Evolutionary conservation across 768 basidiomycete genomes (phyloP).

Genomic region (Termitomyces sp.): DNA sequence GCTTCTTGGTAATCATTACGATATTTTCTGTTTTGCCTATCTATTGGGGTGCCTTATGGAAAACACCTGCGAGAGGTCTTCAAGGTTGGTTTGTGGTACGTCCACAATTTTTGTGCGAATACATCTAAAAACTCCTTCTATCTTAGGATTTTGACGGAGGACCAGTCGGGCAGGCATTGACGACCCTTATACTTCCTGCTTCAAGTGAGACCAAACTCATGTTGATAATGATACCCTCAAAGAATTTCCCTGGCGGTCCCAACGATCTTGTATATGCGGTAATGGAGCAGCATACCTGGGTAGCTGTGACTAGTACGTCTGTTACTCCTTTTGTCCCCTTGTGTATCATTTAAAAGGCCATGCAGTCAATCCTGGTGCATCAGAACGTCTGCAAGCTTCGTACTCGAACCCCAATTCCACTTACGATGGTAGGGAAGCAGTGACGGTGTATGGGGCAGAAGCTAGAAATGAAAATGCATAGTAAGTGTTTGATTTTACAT

Average conservation of each 20-base stretch:
- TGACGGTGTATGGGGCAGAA: conserved; percentile 42
- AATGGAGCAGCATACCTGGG: conserved; percentile 47
- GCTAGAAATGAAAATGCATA: conserved; percentile 61
- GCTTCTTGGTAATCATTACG: conserved; percentile 10
- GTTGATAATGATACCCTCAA: conserved; percentile 35
- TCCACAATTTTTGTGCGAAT: background rate
- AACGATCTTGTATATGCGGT: conserved; percentile 37
- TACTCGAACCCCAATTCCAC: conserved; percentile 31
- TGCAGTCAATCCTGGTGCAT: conserved; percentile 37
- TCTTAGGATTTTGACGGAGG: conserved; percentile 54
- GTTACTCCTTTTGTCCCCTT: background rate
- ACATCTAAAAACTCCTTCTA: background rate
- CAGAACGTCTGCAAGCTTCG: conserved; percentile 28
- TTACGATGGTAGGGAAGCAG: conserved; percentile 44
- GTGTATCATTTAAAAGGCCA: background rate
- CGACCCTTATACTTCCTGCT: conserved; percentile 23
- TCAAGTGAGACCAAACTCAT: conserved; percentile 28
- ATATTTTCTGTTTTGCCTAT: conserved; percentile 19
- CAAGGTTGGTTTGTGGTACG: conserved; percentile 20
- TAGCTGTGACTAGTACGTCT: conserved; percentile 41
- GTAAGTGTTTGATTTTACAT: conserved; percentile 30
- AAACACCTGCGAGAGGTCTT: conserved; percentile 15
- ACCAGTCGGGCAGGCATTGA: conserved; percentile 39
- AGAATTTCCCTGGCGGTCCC: conserved; percentile 36
- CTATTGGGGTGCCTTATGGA: conserved; percentile 21